Evolutionary conservation across 148 eudicot species (phyloP), one percentile per base, ranked within the genome.

Genomic region (Polygonum maritimum): DNA sequence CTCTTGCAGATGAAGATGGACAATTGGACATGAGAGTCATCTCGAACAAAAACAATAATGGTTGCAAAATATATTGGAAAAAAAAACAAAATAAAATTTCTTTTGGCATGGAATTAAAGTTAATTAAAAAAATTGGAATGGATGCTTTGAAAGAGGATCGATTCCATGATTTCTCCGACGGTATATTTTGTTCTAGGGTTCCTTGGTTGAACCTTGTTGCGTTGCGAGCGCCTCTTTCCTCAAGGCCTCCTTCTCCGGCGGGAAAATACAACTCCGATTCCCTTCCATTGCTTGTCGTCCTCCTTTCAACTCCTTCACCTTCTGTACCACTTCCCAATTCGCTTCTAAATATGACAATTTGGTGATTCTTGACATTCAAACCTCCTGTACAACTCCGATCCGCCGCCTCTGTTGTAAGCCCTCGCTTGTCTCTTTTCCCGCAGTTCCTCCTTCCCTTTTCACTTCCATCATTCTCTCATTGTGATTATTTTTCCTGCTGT

Each of bases 331-430:
- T 12, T 51, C 55, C 10, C 55, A 48, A 21, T 22, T 49, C 4
- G 60, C 13, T 74, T 47, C 44, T 2, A n/a, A 21, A 48, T 41
- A 74, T 48, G 60, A 48, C 38, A 74, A 47, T 31, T 74, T 74
- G 76, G 58, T 48, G 33, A 51, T 47, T 47, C 60, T 74, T 16
- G 76, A 62, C 36, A 74, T 48, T 47, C 38, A 74, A 16, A 74
- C 76, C 10, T 41, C 51, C 44, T 71, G 74, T 41, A 71, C 74
- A 71, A 26, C 31, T 26, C 31, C 31, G 31, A 26, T 26, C 74
- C 5, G 74, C 76, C 6, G 76, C 62, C 21, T 60, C 76, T 49
- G 40, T 76, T 69, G 79, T 76, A 48, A n/a, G 54, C 70, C 45
- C 13, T 48, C 73, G 10, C 22, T 35, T n/a, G 1, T 15, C 71